A percentile compares a stretch with the other conserved stretches of the same genome.
These are phyloP conservation scores for Chaetomium fimeti DNA, from an alignment of 495 filamentous ascomycete species.

Conservation along the genomic window DNA sequence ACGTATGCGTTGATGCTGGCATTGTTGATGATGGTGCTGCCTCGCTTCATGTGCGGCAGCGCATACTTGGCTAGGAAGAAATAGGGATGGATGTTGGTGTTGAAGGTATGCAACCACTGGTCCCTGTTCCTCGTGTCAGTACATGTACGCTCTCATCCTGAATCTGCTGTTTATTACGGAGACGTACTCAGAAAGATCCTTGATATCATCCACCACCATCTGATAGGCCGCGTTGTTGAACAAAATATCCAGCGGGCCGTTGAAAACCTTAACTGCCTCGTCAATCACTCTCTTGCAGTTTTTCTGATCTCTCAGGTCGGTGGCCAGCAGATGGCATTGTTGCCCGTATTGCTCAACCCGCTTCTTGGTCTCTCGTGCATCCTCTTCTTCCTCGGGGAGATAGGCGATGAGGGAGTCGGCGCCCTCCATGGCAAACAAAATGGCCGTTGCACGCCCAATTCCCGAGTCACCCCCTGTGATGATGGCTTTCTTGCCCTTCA, in stretches of 20 bases:
- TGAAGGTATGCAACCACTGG: conserved; percentile 74
- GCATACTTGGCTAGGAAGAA: conserved; percentile 78
- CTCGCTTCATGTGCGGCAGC: conserved; percentile 71
- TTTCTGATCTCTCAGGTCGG: conserved; percentile 60
- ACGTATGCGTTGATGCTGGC: conserved; percentile 80
- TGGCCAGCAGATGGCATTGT: conserved; percentile 58
- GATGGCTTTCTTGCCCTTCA: conserved; percentile 68
- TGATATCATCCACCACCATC: conserved; percentile 70
- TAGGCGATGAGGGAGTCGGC: conserved; percentile 73
- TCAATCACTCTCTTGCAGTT: conserved; percentile 72
- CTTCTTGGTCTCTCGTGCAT: conserved; percentile 71
- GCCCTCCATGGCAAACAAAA: conserved; percentile 82
- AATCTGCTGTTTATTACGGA: too few species aligned
- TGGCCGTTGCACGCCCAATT: conserved; percentile 75
- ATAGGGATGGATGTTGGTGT: conserved; percentile 72
- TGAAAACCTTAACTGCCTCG: conserved; percentile 60
- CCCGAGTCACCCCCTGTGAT: conserved; percentile 84
- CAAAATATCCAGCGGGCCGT: conserved; percentile 65
- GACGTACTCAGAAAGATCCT: conserved; percentile 66
- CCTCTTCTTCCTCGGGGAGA: conserved; percentile 71
- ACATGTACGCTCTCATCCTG: neutral
- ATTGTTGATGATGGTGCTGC: conserved; percentile 80
- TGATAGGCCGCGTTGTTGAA: conserved; percentile 81
- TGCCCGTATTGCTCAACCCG: conserved; percentile 63
- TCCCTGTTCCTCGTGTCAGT: conserved; percentile 43